phyloP scores from a whole-genome alignment of 2,329 filamentous ascomycete species.

The Rhynchosporium secalis region DNA sequence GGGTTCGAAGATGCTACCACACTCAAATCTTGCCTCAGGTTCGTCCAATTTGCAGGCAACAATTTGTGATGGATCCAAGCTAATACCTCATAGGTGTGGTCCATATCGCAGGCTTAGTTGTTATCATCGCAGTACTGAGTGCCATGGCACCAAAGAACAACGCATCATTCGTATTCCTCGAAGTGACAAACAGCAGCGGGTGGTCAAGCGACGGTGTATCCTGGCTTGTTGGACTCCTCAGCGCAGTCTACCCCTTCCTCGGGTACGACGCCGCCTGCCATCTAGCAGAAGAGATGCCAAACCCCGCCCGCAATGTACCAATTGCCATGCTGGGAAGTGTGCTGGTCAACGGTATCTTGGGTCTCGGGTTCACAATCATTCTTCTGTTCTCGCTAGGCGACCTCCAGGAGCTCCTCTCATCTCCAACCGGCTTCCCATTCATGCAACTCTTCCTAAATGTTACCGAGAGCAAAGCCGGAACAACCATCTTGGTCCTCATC shows the following conservation, averaged over 20 bases:
- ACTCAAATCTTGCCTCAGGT: constrained; percentile 42
- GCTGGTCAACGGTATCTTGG: constrained; percentile 48
- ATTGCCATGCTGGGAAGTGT: constrained; percentile 48
- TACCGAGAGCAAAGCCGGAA: constrained; percentile 43
- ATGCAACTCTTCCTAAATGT: constrained; percentile 47
- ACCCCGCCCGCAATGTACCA: constrained; percentile 44
- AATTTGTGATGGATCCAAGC: neutral
- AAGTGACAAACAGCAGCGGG: constrained; percentile 48
- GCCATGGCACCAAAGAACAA: constrained; percentile 47
- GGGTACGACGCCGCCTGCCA: constrained; percentile 49
- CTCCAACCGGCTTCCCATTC: constrained; percentile 48
- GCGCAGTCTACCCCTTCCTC: constrained; percentile 43
- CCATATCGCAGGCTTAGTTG: constrained; percentile 43
- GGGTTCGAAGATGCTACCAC: constrained; percentile 43
- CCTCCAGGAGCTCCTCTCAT: constrained; percentile 44
- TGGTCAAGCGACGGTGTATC: constrained; percentile 48
- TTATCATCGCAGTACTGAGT: constrained; percentile 43
- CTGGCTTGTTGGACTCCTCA: constrained; percentile 49
- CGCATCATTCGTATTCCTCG: constrained; percentile 46
- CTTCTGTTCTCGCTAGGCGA: constrained; percentile 47
- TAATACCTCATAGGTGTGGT: constrained; percentile 20
- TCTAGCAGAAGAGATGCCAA: constrained; percentile 50
- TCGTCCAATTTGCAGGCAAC: neutral
- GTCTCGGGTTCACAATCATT: constrained; percentile 45
- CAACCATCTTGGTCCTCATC: constrained; percentile 46